Conservation (phyloP, 2,329 filamentous ascomycete genomes). For the Ceratocystis cacaofunesta region DNA sequence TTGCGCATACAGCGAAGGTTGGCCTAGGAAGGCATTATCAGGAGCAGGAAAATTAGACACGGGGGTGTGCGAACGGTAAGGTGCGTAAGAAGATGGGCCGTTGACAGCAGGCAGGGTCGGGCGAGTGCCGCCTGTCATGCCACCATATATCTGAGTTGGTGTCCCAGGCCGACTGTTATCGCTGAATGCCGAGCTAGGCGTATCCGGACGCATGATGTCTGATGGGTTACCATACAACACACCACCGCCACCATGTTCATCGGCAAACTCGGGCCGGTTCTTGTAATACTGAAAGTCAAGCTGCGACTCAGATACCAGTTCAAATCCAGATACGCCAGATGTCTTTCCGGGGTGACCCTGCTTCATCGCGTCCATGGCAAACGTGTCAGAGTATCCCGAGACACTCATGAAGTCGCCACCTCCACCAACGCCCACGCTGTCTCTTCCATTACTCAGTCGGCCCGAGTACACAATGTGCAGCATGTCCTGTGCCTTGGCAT, state of each 20-base stretch:
- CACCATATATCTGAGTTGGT: constrained; percentile 24
- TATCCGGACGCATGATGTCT: constrained; percentile 47
- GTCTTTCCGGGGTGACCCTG: constrained; percentile 34
- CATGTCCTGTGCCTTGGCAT: constrained; percentile 74
- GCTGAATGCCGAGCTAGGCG: constrained; percentile 37
- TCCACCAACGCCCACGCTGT: constrained; percentile 31
- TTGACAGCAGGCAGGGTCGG: constrained; percentile 11
- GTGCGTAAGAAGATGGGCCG: constrained; percentile 15
- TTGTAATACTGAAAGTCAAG: constrained; percentile 90
- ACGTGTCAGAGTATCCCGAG: constrained; percentile 70
- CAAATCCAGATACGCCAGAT: constrained; percentile 53
- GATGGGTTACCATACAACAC: constrained; percentile 45
- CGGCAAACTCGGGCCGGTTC: constrained; percentile 72
- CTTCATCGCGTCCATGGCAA: constrained; percentile 65
- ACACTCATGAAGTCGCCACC: constrained; percentile 41
- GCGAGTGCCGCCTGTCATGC: constrained; percentile 19
- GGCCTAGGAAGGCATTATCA: constrained; percentile 15
- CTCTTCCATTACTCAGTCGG: constrained; percentile 53
- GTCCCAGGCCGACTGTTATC: constrained; percentile 36
- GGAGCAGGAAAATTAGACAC: constrained; percentile 13
- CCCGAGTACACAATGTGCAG: constrained; percentile 77
- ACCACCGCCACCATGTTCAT: constrained; percentile 60
- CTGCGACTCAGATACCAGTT: constrained; percentile 72
- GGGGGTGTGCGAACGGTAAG: constrained; percentile 19
- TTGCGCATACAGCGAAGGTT: constrained; percentile 30